These are phyloP conservation scores for Debaryomycetaceae sp. DNA, from an alignment of 1,139 yeast species.

Conservation along the genomic window DNA sequence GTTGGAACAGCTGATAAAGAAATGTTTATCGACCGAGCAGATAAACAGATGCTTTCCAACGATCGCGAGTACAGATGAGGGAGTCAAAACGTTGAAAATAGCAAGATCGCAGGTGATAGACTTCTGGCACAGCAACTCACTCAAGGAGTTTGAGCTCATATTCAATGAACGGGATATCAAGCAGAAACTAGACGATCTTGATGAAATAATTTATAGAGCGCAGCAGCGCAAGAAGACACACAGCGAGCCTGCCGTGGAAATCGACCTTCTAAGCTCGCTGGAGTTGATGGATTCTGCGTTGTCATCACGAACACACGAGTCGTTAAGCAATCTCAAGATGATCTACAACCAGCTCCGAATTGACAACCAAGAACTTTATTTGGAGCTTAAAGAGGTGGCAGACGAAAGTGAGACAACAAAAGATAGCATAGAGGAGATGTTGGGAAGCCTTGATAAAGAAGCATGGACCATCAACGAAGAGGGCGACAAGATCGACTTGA, in stretches of 20 bases:
- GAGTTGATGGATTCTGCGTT: constrained; percentile 35
- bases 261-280: constrained; percentile 30
- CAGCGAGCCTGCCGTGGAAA: constrained; percentile 20
- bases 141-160: constrained; percentile 63
- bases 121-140: constrained; percentile 58
- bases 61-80: constrained; percentile 48
- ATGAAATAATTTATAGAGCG: constrained; percentile 60
- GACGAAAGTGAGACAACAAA: constrained; percentile 21
- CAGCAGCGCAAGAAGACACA: constrained; percentile 23
- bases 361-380: constrained; percentile 33
- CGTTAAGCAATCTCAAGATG: constrained; percentile 29
- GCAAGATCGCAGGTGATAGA: constrained; percentile 60
- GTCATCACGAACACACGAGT: constrained; percentile 19
- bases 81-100: constrained; percentile 48
- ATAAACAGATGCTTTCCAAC: constrained; percentile 66
- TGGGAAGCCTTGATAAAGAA: constrained; percentile 25
- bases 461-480: constrained; percentile 24
- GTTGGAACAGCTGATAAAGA: constrained; percentile 58
- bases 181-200: constrained; percentile 59
- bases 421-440: constrained; percentile 19
- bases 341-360: constrained; percentile 35
- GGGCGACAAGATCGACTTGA: constrained; percentile 18
- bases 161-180: constrained; percentile 61
- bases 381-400: constrained; percentile 21
- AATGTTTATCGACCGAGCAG: constrained; percentile 58